phyloP scores from a whole-genome alignment of 2,329 filamentous ascomycete species.

The Pseudogymnoascus destructans region DNA sequence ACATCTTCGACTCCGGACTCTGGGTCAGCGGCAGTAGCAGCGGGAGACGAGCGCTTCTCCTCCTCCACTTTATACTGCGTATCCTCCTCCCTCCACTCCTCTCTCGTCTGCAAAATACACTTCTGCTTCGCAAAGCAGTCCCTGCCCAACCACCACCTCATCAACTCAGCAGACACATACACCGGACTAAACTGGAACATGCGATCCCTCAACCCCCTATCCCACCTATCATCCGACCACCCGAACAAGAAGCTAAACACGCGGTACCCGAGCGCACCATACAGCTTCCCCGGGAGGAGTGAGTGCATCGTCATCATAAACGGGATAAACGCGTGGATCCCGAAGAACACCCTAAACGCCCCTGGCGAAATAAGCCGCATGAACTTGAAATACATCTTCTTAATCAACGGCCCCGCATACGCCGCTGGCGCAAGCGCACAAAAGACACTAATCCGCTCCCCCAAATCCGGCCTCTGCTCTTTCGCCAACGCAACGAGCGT shows the following conservation, averaged over 20 bases:
- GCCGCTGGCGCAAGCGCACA: constrained; percentile 83
- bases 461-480: constrained; percentile 75
- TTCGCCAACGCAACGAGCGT: constrained; percentile 80
- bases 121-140: constrained; percentile 77
- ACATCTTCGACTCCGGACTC: constrained; percentile 17
- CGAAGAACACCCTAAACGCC: constrained; percentile 72
- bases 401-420: constrained; percentile 76
- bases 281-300: constrained; percentile 51
- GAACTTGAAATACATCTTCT: constrained; percentile 83
- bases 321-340: constrained; percentile 86
- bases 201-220: constrained; percentile 60
- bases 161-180: constrained; percentile 77
- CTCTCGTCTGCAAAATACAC: constrained; percentile 71
- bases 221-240: constrained; percentile 80
- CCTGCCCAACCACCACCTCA: constrained; percentile 89
- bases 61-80: constrained; percentile 29
- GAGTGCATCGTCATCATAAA: constrained; percentile 80
- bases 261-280: constrained; percentile 72
- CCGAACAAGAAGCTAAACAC: constrained; percentile 84
- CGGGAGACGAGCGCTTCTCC: constrained; percentile 3
- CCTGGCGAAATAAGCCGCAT: constrained; percentile 67
- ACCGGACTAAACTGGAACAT: constrained; percentile 91
- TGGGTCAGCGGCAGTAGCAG: constrained; percentile 10
- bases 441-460: constrained; percentile 73
- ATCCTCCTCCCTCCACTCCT: constrained; percentile 52